phyloP scores from a whole-genome alignment of 441 rosid species.

The Adansonia gregorii region DNA sequence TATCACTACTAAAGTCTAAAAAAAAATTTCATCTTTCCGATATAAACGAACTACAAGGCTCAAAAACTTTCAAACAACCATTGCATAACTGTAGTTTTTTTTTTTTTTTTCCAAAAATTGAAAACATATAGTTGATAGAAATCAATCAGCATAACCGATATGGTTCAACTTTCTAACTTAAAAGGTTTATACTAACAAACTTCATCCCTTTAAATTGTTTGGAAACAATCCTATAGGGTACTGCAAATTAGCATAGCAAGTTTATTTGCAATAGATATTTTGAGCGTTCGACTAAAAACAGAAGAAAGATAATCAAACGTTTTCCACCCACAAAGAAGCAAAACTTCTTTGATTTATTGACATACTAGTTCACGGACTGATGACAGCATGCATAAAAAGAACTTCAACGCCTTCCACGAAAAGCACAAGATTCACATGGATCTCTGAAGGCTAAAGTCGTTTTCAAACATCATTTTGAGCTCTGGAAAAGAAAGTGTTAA shows the following conservation, averaged over 20 bases:
- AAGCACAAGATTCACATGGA: conserved; percentile 25
- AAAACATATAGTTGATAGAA: background rate
- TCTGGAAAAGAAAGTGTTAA: conserved; percentile 31
- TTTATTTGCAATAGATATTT: background rate
- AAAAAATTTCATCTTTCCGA: background rate
- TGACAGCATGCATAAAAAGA: conserved; percentile 24
- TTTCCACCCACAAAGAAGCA: conserved; percentile 22
- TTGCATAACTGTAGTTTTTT: background rate
- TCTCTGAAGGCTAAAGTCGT: conserved; percentile 24
- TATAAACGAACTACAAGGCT: background rate
- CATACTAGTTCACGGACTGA: conserved; percentile 23
- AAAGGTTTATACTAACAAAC: no score
- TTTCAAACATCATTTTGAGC: conserved; percentile 28
- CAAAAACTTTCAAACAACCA: background rate
- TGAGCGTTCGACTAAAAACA: conserved; percentile 1
- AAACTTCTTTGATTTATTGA: conserved; percentile 18
- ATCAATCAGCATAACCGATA: background rate
- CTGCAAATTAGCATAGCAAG: conserved; percentile 21
- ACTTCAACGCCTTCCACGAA: conserved; percentile 29
- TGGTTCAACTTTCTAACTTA: background rate
- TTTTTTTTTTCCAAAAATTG: background rate
- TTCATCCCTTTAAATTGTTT: background rate
- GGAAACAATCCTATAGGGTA: background rate
- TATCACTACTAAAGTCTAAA: background rate
- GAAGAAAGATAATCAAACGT: background rate